Base-by-base conservation (phyloP, 2,329 filamentous ascomycete species). In the Pseudogymnoascus sp. region DNA sequence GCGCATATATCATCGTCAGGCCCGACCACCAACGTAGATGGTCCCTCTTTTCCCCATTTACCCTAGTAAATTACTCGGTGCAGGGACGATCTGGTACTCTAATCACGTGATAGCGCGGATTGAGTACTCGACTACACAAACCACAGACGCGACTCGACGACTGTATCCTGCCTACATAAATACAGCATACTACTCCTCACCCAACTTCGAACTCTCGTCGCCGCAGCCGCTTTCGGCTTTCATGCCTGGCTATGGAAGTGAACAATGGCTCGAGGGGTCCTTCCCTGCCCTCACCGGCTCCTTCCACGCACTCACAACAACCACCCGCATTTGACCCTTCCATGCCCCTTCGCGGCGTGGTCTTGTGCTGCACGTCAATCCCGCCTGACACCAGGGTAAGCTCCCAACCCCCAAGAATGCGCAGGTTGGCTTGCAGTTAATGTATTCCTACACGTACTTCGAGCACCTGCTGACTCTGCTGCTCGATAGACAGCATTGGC, bases 331-430 rank as follows among this genome's bases (percentile, higher is more conserved):
- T 64, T 42, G 63, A 64, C 55, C 16, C 49, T 23, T 80, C 86
- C 58, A 79, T 80, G 66, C 88, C 89, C 60, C 83, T 92, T 68
- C 79, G 79, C 66, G 88, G 89, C 68, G 83, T 91, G 61, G 84
- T 94, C 65, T 81, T 96, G 68, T 96, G 92, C 80, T 96, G 91
- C 77, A 96, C 92, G 60, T 92, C 89, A 69, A 88, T 96, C 67
- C 81, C 87, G 62, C 84, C 89, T 63, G 91, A 96, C 71, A 82
- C 88, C 71, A 84, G 91, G 74, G 91, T 93, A 79, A 69, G 82
- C 78, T 65, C 66, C 41, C 19, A n/a, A 16, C 12, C 36, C 63
- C 16, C 60, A 65, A 61, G 63, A 69, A 61, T 38, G 42, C 55
- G 65, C 60, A 62, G 62, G 23, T 58, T 58, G 22, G 22, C 62